Percentiles rank a stretch among this genome's conserved stretches.
Evolutionary conservation across 2,329 filamentous ascomycete genomes (phyloP).

Genomic region (Sclerotinia trifoliorum): DNA sequence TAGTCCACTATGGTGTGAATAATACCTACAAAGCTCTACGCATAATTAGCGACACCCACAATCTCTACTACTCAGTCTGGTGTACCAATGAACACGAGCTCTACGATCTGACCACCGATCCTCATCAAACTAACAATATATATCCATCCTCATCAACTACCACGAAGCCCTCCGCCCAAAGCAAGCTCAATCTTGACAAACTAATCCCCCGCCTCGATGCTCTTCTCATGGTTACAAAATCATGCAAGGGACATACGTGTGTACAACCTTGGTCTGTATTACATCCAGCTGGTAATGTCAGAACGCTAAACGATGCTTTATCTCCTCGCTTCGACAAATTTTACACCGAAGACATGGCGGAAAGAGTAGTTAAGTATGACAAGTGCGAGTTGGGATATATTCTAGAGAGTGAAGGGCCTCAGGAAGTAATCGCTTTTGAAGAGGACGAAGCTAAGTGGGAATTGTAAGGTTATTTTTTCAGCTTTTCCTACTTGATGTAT

Average conservation of each 20-base stretch:
- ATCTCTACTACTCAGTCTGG: constrained; percentile 66
- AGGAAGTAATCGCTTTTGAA: constrained; percentile 22
- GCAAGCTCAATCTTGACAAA: neutral
- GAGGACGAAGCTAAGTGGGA: constrained; percentile 4
- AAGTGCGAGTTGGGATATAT: constrained; percentile 58
- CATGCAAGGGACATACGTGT: constrained; percentile 55
- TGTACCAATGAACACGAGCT: constrained; percentile 66
- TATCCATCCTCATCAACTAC: constrained; percentile 32
- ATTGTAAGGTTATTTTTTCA: neutral
- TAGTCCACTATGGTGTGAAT: constrained; percentile 38
- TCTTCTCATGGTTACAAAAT: constrained; percentile 59
- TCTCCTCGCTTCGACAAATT: constrained; percentile 50
- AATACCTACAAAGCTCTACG: constrained; percentile 53
- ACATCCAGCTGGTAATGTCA: constrained; percentile 52
- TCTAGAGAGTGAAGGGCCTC: constrained; percentile 51
- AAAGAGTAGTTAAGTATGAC: constrained; percentile 49
- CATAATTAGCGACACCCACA: constrained; percentile 50
- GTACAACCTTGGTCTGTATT: constrained; percentile 56
- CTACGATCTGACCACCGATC: constrained; percentile 59
- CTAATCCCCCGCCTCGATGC: constrained; percentile 51
- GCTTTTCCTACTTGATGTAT: neutral
- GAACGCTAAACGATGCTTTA: constrained; percentile 53
- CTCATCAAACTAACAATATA: constrained; percentile 51
- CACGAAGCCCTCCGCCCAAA: constrained; percentile 32
- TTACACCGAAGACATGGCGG: constrained; percentile 48